Evolutionary conservation across 2,329 filamentous ascomycete species (phyloP).

Genomic region (Penicillium glabrum): DNA sequence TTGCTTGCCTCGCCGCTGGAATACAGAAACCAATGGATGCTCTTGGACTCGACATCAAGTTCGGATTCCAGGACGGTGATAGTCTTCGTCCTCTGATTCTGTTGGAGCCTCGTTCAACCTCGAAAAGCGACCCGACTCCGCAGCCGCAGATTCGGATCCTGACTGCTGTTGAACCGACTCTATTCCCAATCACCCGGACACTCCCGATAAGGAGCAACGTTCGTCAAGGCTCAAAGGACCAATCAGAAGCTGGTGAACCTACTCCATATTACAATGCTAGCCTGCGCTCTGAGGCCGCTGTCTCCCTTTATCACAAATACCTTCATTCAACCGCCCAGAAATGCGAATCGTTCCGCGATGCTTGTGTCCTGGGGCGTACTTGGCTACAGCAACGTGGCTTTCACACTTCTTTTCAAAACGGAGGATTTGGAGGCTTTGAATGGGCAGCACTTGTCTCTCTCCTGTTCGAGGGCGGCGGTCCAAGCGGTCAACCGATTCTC

Average conservation of each 20-base stretch:
- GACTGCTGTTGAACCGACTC: constrained; percentile 66
- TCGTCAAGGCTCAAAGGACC: constrained; percentile 52
- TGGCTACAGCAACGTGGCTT: constrained; percentile 92
- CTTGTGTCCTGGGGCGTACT: constrained; percentile 78
- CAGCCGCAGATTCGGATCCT: constrained; percentile 71
- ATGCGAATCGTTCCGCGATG: constrained; percentile 74
- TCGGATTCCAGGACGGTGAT: constrained; percentile 70
- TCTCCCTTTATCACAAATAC: constrained; percentile 72
- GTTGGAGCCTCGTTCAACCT: constrained; percentile 37
- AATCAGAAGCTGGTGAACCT: constrained; percentile 45
- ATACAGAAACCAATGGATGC: constrained; percentile 59
- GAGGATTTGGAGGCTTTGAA: constrained; percentile 92
- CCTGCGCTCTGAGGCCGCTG: constrained; percentile 73
- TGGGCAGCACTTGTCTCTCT: constrained; percentile 81
- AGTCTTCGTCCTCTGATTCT: constrained; percentile 69
- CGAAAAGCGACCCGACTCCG: constrained; percentile 39
- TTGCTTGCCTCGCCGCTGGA: constrained; percentile 75
- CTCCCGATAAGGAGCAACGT: constrained; percentile 69
- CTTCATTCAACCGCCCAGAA: constrained; percentile 68
- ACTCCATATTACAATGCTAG: constrained; percentile 91
- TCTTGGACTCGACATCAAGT: constrained; percentile 59
- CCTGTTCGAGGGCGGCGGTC: constrained; percentile 73
- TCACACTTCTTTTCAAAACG: constrained; percentile 64
- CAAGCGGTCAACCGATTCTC: constrained; percentile 68
- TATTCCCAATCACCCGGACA: constrained; percentile 73